Evolutionary conservation across 2,329 filamentous ascomycete species (phyloP).

Genomic region (Penicillium rolfsii): DNA sequence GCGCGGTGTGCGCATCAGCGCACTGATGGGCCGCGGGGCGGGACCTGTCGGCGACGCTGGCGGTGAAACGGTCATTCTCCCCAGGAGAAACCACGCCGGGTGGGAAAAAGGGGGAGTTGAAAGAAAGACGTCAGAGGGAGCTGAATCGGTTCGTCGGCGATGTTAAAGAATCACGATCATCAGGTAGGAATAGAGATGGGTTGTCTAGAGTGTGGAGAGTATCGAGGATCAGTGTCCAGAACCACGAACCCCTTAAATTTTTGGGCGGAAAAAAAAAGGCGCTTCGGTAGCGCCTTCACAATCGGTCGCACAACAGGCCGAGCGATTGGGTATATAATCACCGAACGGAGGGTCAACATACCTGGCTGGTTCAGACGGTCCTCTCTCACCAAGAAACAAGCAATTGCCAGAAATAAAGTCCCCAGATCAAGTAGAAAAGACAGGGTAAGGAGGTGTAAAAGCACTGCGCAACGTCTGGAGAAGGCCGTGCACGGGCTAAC

Average conservation of each 20-base stretch:
- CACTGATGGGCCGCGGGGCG: constrained; percentile 75
- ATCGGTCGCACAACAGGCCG: constrained; percentile 1
- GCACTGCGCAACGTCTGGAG: constrained; percentile 19
- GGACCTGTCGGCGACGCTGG: constrained; percentile 65
- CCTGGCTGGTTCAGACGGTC: constrained; percentile 12
- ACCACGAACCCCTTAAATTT: constrained; percentile 14
- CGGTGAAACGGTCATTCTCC: constrained; percentile 68
- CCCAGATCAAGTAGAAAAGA: neutral
- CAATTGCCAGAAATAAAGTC: neutral
- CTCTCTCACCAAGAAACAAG: constrained; percentile 5
- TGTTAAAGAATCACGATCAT: constrained; percentile 22
- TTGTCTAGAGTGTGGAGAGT: constrained; percentile 27
- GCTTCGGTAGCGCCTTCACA: neutral
- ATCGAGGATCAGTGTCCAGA: constrained; percentile 13
- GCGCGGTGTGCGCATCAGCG: constrained; percentile 74
- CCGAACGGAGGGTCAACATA: constrained; percentile 6
- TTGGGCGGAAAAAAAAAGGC: constrained; percentile 1
- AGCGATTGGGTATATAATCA: neutral
- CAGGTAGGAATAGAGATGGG: constrained; percentile 19
- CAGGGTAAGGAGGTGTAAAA: constrained; percentile 19
- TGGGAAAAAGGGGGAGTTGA: constrained; percentile 14
- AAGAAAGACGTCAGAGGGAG: constrained; percentile 6
- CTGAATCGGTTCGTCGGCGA: constrained; percentile 1
- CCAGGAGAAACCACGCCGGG: constrained; percentile 27
- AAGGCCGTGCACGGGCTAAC: constrained; percentile 27